phyloP scores from a whole-genome alignment of 129 eudicot species.

The Apium graveolens region DNA sequence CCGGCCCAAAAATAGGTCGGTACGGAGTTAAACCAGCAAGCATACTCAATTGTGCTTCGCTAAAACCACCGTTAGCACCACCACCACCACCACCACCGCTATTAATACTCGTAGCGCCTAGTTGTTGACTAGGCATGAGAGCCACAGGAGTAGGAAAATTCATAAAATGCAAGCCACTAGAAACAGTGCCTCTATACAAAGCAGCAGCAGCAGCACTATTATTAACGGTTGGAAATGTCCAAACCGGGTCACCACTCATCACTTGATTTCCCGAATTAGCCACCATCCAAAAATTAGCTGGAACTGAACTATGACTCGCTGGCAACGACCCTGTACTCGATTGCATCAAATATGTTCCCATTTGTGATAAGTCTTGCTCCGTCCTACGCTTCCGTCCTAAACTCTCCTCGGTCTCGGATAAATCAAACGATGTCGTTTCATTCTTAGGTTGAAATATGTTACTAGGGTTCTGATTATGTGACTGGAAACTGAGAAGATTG shows the following conservation, averaged over 20 bases:
- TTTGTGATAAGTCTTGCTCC: conserved; percentile 46
- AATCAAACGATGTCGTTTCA: conserved; percentile 33
- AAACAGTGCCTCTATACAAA: conserved; percentile 71
- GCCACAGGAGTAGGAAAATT: conserved; percentile 83
- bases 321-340: conserved; percentile 50
- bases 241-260: conserved; percentile 76
- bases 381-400: conserved; percentile 38
- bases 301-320: conserved; percentile 45
- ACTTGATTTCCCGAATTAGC: conserved; percentile 62
- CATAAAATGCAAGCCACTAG: conserved; percentile 92
- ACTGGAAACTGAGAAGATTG: conserved; percentile 47
- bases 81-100: conserved; percentile 14
- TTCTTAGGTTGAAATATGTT: conserved; percentile 55
- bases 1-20: conserved; percentile 40
- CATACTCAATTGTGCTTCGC: conserved; percentile 69
- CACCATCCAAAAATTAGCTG: conserved; percentile 97
- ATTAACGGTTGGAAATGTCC: conserved; percentile 76
- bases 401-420: conserved; percentile 49
- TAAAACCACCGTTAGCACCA: conserved; percentile 27
- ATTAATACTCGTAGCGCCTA: conserved; percentile 23
- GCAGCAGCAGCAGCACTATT: conserved; percentile 27
- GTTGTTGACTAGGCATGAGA: conserved; percentile 53
- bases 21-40: conserved; percentile 64
- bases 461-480: conserved; percentile 33
- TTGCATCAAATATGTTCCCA: conserved; percentile 67